phyloP scores from a whole-genome alignment of 108 stramenopile species.

The Cyclotella kingstonii region DNA sequence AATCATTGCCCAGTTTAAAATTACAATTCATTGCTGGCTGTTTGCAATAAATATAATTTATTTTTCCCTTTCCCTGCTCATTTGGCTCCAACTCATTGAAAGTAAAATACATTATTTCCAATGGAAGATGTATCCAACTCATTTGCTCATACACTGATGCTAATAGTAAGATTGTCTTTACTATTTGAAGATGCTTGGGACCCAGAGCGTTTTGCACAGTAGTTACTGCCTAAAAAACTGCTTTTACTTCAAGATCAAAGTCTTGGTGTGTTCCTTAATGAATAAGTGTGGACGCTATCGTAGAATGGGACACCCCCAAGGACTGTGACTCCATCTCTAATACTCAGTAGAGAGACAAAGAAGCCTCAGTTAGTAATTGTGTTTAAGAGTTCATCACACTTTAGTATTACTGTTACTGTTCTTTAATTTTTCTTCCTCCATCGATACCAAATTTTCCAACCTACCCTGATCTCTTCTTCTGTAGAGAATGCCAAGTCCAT shows the following conservation, averaged over 20 bases:
- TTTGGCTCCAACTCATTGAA: conserved; percentile 40
- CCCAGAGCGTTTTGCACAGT: conserved; percentile 31
- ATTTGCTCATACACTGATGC: conserved; percentile 36
- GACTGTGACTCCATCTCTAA: conserved; percentile 21
- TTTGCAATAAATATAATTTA: too few relatives aligned
- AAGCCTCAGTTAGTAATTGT: conserved; percentile 27
- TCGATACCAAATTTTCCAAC: conserved; percentile 24
- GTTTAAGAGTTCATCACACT: background rate
- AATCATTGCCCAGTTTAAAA: too few relatives aligned
- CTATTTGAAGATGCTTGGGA: conserved; percentile 33
- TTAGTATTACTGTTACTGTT: background rate
- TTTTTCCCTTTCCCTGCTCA: too few relatives aligned
- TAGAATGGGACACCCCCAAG: conserved; percentile 28
- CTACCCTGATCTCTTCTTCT: conserved; percentile 18
- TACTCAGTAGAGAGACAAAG: conserved; percentile 16
- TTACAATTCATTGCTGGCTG: too few relatives aligned
- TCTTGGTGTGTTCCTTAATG: conserved; percentile 38
- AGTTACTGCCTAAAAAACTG: conserved; percentile 17
- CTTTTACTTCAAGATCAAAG: conserved; percentile 29
- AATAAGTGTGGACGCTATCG: conserved; percentile 30
- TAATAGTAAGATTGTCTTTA: conserved; percentile 23
- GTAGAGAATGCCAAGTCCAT: conserved; percentile 29
- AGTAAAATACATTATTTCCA: conserved; percentile 20
- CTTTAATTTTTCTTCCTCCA: too few relatives aligned
- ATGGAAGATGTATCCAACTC: conserved; percentile 20